Conservation (phyloP, 129 eudicot species). For the Arctium minus region DNA sequence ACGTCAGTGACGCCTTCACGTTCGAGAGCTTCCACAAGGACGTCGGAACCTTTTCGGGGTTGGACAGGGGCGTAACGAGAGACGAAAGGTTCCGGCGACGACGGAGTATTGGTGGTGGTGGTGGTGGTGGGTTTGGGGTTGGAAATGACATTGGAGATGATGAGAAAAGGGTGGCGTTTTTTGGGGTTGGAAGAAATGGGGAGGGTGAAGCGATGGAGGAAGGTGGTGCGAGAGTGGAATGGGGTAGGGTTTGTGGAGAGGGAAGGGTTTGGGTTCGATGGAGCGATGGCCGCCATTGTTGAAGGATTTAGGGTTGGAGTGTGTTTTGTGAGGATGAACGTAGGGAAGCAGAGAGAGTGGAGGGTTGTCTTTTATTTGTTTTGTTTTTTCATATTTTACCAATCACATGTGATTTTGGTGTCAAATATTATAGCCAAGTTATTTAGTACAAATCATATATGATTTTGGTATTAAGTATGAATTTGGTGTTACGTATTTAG, state of each 20-base stretch:
- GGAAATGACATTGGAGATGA: constrained; percentile 30
- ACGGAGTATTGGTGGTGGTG: neutral
- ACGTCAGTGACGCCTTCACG: constrained; percentile 61
- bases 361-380: neutral
- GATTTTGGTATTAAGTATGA: no score
- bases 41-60: constrained; percentile 62
- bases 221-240: neutral
- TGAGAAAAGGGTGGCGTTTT: constrained; percentile 21
- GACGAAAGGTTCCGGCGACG: constrained; percentile 1
- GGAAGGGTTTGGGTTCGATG: neutral
- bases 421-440: no score
- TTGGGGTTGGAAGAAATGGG: constrained; percentile 10
- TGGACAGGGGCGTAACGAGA: constrained; percentile 51
- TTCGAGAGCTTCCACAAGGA: constrained; percentile 69
- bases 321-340: neutral
- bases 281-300: constrained; percentile 33
- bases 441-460: no score
- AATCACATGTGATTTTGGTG: no score
- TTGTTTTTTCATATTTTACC: neutral
- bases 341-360: neutral
- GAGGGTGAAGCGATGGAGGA: constrained; percentile 7
- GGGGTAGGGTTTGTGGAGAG: constrained; percentile 3
- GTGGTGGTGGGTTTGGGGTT: neutral
- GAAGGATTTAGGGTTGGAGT: neutral
- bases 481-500: no score